phyloP scores from a whole-genome alignment of 108 stramenopile species.

The Aurantiochytrium sp. region DNA sequence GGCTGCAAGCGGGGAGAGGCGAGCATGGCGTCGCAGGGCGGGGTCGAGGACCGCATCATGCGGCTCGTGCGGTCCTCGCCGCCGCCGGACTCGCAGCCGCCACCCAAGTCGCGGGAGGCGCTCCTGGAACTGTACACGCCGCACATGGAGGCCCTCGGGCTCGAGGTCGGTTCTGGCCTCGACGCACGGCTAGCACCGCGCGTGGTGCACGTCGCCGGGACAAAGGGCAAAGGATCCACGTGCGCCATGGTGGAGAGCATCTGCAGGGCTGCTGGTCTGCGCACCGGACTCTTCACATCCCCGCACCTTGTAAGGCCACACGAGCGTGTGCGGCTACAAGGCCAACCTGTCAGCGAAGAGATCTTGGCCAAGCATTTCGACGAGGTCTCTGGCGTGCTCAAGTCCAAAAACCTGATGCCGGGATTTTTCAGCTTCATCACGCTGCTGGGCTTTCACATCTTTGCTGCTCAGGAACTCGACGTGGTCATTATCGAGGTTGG shows the following conservation, averaged over 20 bases:
- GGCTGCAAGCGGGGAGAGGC: too few species aligned
- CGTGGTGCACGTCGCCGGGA: slow-evolving; percentile 80
- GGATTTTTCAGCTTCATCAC: slow-evolving; percentile 87
- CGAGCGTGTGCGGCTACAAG: slow-evolving; percentile 76
- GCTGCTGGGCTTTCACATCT: slow-evolving; percentile 63
- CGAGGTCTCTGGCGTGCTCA: slow-evolving; percentile 47
- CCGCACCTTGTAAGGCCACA: slow-evolving; percentile 75
- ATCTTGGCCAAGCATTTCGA: slow-evolving; percentile 65
- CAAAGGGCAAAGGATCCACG: slow-evolving; percentile 92
- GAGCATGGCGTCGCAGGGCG: neutral
- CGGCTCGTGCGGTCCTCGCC: neutral
- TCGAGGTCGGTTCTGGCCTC: neutral
- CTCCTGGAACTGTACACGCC: neutral
- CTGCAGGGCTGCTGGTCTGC: slow-evolving; percentile 37
- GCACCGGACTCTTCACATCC: slow-evolving; percentile 66
- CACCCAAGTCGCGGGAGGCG: neutral
- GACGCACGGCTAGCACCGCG: neutral
- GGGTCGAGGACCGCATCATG: neutral
- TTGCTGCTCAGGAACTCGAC: slow-evolving; percentile 48
- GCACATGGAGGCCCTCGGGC: neutral
- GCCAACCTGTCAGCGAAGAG: slow-evolving; percentile 57
- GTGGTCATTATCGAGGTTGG: slow-evolving; percentile 80
- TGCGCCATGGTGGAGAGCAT: slow-evolving; percentile 65
- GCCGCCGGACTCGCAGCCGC: neutral
- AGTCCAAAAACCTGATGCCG: slow-evolving; percentile 37